These are phyloP conservation scores for Sistotremastrum niveocremeum DNA, from an alignment of 768 basidiomycete species.

Conservation along the genomic window DNA sequence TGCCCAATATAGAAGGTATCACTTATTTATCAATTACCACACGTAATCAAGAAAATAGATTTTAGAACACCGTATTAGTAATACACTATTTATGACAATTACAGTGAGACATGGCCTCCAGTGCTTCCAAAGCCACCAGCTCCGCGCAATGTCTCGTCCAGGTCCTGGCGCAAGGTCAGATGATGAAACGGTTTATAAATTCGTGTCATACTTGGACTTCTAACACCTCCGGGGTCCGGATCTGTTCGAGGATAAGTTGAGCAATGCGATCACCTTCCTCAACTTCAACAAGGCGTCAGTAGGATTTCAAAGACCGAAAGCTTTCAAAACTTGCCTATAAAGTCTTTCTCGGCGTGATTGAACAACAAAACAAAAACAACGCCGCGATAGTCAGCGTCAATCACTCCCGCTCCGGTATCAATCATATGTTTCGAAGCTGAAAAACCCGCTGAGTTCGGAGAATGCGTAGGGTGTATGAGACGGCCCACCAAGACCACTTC, in stretches of 20 bases:
- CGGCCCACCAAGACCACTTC: conserved; percentile 80
- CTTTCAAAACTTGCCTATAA: conserved; percentile 42
- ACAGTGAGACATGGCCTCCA: conserved; percentile 60
- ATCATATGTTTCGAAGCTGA: conserved; percentile 95
- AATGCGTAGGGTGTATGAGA: neutral
- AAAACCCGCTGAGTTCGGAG: neutral
- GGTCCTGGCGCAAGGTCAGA: conserved; percentile 35
- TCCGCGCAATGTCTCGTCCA: conserved; percentile 79
- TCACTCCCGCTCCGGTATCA: conserved; percentile 93
- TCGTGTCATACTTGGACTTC: conserved; percentile 65
- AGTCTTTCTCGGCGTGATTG: conserved; percentile 85
- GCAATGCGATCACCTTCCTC: conserved; percentile 91
- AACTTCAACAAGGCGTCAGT: conserved; percentile 32
- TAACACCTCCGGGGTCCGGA: conserved; percentile 69
- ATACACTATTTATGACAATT: neutral
- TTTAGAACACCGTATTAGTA: no score
- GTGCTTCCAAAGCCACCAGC: conserved; percentile 89
- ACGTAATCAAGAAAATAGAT: no score
- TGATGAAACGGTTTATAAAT: conserved; percentile 3
- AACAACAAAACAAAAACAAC: conserved; percentile 83
- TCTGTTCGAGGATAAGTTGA: conserved; percentile 85
- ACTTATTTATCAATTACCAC: no score
- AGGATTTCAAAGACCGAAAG: conserved; percentile 1
- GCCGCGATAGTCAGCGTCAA: conserved; percentile 95
- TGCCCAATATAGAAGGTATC: no score